Conservation (phyloP, 768 basidiomycete species). For the Rhizopogon sp. region DNA sequence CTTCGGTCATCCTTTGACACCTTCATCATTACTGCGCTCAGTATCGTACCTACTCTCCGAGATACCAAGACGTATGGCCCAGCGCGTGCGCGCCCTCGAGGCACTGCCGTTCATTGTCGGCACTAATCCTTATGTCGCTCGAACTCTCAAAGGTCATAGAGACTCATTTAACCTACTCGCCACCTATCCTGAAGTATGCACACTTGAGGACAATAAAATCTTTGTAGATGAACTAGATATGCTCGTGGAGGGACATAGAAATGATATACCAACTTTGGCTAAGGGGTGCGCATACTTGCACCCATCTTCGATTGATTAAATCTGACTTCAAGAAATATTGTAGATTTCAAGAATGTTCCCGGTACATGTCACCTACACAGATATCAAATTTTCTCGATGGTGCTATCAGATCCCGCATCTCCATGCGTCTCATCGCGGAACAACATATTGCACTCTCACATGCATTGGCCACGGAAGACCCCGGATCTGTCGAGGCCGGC, state of each 20-base stretch:
- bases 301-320: conserved; percentile 9
- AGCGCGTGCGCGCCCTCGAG: conserved; percentile 70
- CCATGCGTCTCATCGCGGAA: conserved; percentile 83
- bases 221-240: conserved; percentile 67
- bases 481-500: conserved; percentile 1
- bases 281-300: conserved; percentile 55
- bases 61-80: conserved; percentile 72
- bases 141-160: conserved; percentile 61
- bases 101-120: conserved; percentile 83
- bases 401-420: conserved; percentile 82
- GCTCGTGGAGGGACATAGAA: conserved; percentile 72
- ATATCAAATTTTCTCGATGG: conserved; percentile 78
- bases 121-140: conserved; percentile 82
- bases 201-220: conserved; percentile 60
- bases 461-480: conserved; percentile 43
- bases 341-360: conserved; percentile 82
- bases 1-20: conserved; percentile 68
- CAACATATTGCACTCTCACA: conserved; percentile 85
- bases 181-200: conserved; percentile 58
- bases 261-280: conserved; percentile 88
- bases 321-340: neutral
- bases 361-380: conserved; percentile 78
- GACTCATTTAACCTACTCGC: conserved; percentile 68
- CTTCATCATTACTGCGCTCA: conserved; percentile 68
- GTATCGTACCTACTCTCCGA: conserved; percentile 70